Conservation (phyloP, 805 yeast genomes). For the Candida caryicola region DNA sequence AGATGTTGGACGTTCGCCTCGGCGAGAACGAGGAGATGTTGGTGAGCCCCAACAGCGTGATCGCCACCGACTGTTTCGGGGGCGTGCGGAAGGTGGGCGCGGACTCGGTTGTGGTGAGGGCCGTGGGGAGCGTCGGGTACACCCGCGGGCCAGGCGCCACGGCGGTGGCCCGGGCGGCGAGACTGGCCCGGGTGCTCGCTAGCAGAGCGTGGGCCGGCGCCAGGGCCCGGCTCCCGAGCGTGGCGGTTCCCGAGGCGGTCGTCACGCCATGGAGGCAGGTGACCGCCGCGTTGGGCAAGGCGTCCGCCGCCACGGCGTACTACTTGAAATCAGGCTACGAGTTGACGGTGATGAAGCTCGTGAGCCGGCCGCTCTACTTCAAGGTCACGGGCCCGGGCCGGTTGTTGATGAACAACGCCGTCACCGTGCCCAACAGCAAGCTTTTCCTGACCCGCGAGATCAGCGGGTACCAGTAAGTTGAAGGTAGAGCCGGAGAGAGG, state of each 20-base stretch:
- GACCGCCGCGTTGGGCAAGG: neutral
- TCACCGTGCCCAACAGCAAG: constrained; percentile 7
- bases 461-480: neutral
- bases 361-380: constrained; percentile 14
- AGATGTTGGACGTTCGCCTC: constrained; percentile 35
- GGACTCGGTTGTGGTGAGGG: neutral
- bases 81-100: neutral
- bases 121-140: neutral
- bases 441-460: constrained; percentile 5
- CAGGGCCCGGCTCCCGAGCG: neutral
- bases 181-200: neutral
- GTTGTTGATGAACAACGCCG: constrained; percentile 21
- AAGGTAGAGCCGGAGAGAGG: too few relatives aligned
- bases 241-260: neutral
- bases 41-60: constrained; percentile 37
- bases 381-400: constrained; percentile 27
- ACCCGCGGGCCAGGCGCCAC: too few relatives aligned
- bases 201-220: neutral
- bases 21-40: constrained; percentile 35
- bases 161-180: neutral
- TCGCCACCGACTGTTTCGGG: constrained; percentile 24
- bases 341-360: neutral
- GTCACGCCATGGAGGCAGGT: neutral
- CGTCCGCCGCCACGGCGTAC: neutral
- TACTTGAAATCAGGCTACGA: neutral